These are phyloP conservation scores for Tremella mesenterica DNA, from an alignment of 768 basidiomycete species.

Conservation along the genomic window DNA sequence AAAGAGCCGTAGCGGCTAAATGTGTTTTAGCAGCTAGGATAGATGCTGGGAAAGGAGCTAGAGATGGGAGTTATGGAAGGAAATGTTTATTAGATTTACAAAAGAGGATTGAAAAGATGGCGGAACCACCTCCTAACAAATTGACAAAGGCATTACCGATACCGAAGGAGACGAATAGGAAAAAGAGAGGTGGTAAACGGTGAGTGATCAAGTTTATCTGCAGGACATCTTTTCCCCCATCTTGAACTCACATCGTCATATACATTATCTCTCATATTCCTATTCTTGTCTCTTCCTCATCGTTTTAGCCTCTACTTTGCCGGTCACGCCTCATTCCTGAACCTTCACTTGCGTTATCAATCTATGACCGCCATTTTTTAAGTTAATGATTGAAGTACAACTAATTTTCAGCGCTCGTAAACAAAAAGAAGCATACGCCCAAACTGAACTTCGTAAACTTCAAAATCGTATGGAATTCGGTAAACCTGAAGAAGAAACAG, in stretches of 20 bases:
- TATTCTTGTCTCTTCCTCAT: too few relatives aligned
- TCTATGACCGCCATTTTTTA: too few relatives aligned
- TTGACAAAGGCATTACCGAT: conserved; percentile 86
- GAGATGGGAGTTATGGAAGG: conserved; percentile 70
- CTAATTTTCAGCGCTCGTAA: conserved; percentile 70
- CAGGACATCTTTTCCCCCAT: not conserved
- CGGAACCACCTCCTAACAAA: conserved; percentile 89
- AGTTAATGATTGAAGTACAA: too few relatives aligned
- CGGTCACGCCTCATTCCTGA: too few relatives aligned
- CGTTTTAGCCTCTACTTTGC: too few relatives aligned
- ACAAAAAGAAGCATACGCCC: conserved; percentile 95
- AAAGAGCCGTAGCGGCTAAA: conserved; percentile 89
- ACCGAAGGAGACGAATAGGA: conserved; percentile 91
- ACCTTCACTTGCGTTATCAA: too few relatives aligned
- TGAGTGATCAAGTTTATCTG: conserved; percentile 41
- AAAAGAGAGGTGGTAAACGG: conserved; percentile 87
- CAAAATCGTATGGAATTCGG: conserved; percentile 97
- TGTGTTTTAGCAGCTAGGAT: conserved; percentile 80
- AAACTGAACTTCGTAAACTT: conserved; percentile 90
- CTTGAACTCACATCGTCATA: too few relatives aligned
- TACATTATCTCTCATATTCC: too few relatives aligned
- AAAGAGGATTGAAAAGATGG: conserved; percentile 78
- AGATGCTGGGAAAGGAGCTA: conserved; percentile 74
- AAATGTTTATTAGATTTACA: conserved; percentile 79
- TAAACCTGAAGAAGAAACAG: conserved; percentile 89